Conservation (phyloP, 768 basidiomycete genomes). For the Collybia sordida region DNA sequence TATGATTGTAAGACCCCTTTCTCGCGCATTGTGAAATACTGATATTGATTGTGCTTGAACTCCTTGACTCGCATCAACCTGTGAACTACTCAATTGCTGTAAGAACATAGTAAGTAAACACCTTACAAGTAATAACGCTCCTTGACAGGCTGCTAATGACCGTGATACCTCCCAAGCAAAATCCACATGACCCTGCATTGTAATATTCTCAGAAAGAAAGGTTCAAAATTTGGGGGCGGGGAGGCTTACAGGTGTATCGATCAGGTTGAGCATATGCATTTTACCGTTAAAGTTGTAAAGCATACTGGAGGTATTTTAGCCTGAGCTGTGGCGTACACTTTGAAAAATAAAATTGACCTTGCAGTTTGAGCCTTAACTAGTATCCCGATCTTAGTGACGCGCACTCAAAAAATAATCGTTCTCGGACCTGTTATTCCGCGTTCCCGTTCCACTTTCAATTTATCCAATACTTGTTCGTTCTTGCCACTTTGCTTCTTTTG, state of each 20-base stretch:
- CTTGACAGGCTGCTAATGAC: slow-evolving; percentile 91
- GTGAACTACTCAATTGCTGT: slow-evolving; percentile 7
- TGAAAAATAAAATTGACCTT: slow-evolving; percentile 43
- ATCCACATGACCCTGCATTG: slow-evolving; percentile 86
- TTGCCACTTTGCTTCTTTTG: slow-evolving; percentile 57
- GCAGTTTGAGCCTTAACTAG: slow-evolving; percentile 95
- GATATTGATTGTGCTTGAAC: slow-evolving; percentile 97
- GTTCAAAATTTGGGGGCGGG: background rate
- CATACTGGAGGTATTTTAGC: slow-evolving; percentile 56
- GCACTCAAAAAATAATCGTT: background rate
- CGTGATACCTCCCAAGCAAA: slow-evolving; percentile 97
- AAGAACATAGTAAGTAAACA: background rate
- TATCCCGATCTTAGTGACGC: slow-evolving; percentile 4
- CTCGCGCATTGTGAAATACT: slow-evolving; percentile 86
- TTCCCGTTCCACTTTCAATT: slow-evolving; percentile 95
- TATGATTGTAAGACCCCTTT: slow-evolving; percentile 78
- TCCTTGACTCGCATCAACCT: slow-evolving; percentile 97
- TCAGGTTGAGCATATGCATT: slow-evolving; percentile 82
- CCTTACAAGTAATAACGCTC: slow-evolving; percentile 65
- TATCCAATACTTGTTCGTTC: slow-evolving; percentile 88
- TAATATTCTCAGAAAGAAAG: background rate
- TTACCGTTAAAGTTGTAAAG: slow-evolving; percentile 56
- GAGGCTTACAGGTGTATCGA: slow-evolving; percentile 84
- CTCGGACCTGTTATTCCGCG: slow-evolving; percentile 86
- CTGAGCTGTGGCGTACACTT: slow-evolving; percentile 1